Conservation (phyloP, 495 filamentous ascomycete genomes). For the Talaromyces borbonicus region DNA sequence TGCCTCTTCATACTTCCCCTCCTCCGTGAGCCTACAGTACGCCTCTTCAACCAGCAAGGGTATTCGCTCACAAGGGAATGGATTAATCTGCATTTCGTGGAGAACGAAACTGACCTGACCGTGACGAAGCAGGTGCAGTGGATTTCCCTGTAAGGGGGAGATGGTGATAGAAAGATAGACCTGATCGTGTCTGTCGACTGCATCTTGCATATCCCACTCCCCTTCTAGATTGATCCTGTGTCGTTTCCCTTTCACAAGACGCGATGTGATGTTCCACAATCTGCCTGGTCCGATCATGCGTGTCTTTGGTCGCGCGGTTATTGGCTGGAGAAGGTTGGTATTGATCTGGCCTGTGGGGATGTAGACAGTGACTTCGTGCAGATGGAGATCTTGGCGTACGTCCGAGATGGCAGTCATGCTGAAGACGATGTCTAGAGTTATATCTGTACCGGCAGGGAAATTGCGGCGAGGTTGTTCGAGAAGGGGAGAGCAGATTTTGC, state of each 20-base stretch:
- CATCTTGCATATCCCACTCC: not conserved
- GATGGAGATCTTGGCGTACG: not conserved
- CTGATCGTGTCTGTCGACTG: not conserved
- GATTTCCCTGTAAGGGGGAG: not conserved
- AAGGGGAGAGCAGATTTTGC: not conserved
- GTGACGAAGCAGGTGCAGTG: not conserved
- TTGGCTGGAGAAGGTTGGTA: not conserved
- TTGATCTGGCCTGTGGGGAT: not conserved
- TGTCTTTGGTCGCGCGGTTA: not conserved
- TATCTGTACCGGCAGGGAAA: not conserved
- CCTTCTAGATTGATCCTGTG: not conserved
- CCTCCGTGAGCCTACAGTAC: not conserved
- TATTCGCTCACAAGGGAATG: not conserved
- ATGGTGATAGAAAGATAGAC: not conserved
- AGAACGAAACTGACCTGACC: not conserved
- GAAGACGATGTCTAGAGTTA: not conserved
- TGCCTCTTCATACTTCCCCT: not conserved
- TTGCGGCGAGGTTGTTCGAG: not conserved
- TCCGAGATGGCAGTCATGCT: not conserved
- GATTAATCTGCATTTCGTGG: not conserved
- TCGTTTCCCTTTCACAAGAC: not conserved
- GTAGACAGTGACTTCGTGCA: not conserved
- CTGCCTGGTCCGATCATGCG: not conserved
- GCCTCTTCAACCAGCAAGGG: not conserved
- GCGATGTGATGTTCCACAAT: not conserved